Base-by-base conservation (phyloP, 2,329 filamentous ascomycete species). In the Phoma sp. region DNA sequence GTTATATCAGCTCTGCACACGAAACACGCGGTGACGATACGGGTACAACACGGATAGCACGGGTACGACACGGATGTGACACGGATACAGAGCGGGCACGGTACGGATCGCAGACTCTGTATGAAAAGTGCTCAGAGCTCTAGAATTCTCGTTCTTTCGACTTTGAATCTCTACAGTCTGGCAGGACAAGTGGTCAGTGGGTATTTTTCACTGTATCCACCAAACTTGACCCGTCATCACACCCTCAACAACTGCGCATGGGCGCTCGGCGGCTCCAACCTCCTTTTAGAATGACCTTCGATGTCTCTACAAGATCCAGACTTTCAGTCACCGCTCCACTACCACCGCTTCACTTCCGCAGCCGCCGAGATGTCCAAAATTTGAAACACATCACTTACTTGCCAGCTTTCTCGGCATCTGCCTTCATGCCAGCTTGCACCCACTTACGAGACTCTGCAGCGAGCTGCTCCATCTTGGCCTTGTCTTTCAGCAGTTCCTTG, bases 361-460 rank as follows among this genome's bases (percentile, higher is more conserved):
- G 12, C 8, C 21, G 24, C 24, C 12, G 15, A 36, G 25, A 38
- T 21, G 29, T 41, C 43, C 21, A 32, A 10, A 35, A 38, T 25
- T 9, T 49, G 35, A 43, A 39, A 51, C 32, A n/a, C 6, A 35
- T 17, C n/a, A 64, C 66, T 72, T 64, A 74, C 66, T 70, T 73
- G 33, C 60, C 55, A 36, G 38, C 17, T 56, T 72, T 73, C 52
- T 67, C 62, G 7, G 69, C 70, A 74, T 91, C 88, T 0, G 81
- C 80, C 76, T 88, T 85, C 88, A 91, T 91, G 2, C 86, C 84
- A 39, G 80, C 70, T 75, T 90, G 84, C 19, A 94, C 81, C 90
- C 90, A 93, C 15, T 74, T 74, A 52, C 80, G 80, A n/a, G 77
- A 67, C 50, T 79, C 72, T 27, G 76, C 81, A 6, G 72, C 87